Evolutionary conservation across 1,139 yeast genomes (phyloP).

Genomic region (Suhomyces coccinellae): DNA sequence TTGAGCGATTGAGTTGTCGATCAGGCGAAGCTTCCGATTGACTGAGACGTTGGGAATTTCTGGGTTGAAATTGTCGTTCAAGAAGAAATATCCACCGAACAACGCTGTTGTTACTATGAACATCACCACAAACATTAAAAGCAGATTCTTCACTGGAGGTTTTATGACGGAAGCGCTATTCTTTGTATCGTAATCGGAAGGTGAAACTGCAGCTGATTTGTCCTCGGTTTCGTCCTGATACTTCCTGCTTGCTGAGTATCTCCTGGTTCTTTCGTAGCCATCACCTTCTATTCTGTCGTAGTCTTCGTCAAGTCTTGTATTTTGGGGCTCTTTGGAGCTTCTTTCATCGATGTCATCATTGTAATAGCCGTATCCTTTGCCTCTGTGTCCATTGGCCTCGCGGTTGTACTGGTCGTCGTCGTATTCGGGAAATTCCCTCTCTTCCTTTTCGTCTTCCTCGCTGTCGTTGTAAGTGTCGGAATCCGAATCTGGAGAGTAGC

Average conservation of each 20-base stretch:
- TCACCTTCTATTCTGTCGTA: too few relatives aligned
- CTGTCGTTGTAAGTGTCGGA: constrained; percentile 13
- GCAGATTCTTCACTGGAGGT: too few relatives aligned
- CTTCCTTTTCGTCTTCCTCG: constrained; percentile 9
- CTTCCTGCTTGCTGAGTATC: too few relatives aligned
- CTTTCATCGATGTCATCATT: neutral
- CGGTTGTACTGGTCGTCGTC: neutral
- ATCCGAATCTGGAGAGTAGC: constrained; percentile 10
- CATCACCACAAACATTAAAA: neutral
- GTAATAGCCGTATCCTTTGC: neutral
- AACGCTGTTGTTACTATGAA: neutral
- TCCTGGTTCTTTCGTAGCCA: too few relatives aligned
- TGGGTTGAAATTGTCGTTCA: neutral
- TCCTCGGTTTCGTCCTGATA: too few relatives aligned
- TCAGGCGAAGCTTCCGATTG: neutral
- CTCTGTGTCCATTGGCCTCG: neutral
- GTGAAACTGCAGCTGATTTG: neutral
- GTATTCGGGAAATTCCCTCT: neutral
- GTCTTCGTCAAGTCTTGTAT: neutral
- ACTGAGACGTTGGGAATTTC: neutral
- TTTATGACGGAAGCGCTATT: too few relatives aligned
- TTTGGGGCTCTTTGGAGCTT: too few relatives aligned
- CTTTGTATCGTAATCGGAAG: too few relatives aligned
- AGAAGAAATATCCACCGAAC: too few relatives aligned
- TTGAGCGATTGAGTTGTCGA: neutral